phyloP scores from a whole-genome alignment of 306 rosid genomes.

The Benincasa hispida region DNA sequence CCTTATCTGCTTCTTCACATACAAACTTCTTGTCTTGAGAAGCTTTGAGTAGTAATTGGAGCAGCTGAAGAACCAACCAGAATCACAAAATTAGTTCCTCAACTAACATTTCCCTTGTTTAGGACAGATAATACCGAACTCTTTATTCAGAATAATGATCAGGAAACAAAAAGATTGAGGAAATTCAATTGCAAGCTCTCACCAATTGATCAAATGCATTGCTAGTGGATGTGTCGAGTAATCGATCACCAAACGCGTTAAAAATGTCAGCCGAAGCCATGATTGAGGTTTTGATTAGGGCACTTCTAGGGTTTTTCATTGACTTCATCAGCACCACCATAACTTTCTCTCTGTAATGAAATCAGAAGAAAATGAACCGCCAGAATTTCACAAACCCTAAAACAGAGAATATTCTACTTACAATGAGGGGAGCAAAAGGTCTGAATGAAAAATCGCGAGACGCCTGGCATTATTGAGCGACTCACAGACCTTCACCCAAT shows the following conservation, averaged over 20 bases:
- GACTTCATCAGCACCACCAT: slow-evolving; percentile 56
- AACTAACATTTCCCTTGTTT: not conserved
- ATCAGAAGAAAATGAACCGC: not conserved
- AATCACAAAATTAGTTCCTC: slow-evolving; percentile 4
- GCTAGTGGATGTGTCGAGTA: slow-evolving; percentile 43
- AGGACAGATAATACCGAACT: not conserved
- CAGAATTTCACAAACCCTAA: not conserved
- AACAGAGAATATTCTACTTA: slow-evolving; percentile 11
- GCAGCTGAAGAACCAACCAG: slow-evolving; percentile 31
- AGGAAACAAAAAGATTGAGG: not conserved
- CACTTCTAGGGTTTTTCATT: slow-evolving; percentile 92
- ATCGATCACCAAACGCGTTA: slow-evolving; percentile 54
- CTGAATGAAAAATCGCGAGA: slow-evolving; percentile 48
- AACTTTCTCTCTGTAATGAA: slow-evolving; percentile 40
- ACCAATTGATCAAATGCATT: slow-evolving; percentile 73
- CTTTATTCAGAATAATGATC: not conserved
- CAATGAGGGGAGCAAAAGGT: slow-evolving; percentile 40
- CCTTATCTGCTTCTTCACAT: slow-evolving; percentile 85
- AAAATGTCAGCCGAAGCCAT: slow-evolving; percentile 83
- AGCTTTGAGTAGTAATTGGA: slow-evolving; percentile 72
- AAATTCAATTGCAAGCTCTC: not conserved
- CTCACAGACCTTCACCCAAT: slow-evolving; percentile 69
- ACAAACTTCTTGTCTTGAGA: slow-evolving; percentile 87
- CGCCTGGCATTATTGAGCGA: slow-evolving; percentile 61
- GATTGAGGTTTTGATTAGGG: slow-evolving; percentile 82